phyloP scores from a whole-genome alignment of 805 yeast species.

The Yamadazyma tumulicola region DNA sequence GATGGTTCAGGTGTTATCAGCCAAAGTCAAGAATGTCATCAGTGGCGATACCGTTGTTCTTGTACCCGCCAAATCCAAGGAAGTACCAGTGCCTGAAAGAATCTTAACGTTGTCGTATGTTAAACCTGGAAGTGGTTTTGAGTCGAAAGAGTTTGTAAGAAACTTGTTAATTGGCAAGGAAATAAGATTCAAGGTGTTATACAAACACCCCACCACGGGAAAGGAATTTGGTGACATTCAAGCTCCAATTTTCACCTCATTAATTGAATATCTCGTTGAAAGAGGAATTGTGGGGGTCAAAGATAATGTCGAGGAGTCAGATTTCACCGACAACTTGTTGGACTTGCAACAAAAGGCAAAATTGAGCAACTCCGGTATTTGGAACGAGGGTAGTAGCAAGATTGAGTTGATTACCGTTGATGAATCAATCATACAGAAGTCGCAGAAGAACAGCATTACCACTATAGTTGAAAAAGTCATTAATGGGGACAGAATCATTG shows the following conservation, averaged over 20 bases:
- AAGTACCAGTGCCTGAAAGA: constrained; percentile 52
- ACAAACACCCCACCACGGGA: constrained; percentile 46
- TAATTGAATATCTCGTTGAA: constrained; percentile 52
- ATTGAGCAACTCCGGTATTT: constrained; percentile 50
- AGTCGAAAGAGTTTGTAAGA: constrained; percentile 61
- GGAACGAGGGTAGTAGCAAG: constrained; percentile 32
- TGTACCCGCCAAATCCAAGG: constrained; percentile 43
- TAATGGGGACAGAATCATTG: constrained; percentile 73
- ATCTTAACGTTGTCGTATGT: constrained; percentile 62
- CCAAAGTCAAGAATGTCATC: constrained; percentile 66
- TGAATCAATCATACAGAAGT: constrained; percentile 30
- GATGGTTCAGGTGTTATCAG: constrained; percentile 25
- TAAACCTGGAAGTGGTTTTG: constrained; percentile 56
- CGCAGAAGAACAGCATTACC: constrained; percentile 40
- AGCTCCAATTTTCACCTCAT: constrained; percentile 59
- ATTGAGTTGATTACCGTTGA: constrained; percentile 24
- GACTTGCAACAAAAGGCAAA: constrained; percentile 50
- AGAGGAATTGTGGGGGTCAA: constrained; percentile 64
- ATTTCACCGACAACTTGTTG: constrained; percentile 35
- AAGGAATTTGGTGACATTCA: constrained; percentile 72
- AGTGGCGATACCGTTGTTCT: constrained; percentile 71
- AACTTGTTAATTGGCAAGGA: constrained; percentile 61
- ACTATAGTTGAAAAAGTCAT: constrained; percentile 74
- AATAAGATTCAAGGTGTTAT: constrained; percentile 55
- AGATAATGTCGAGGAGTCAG: constrained; percentile 44